Base-by-base conservation (phyloP, 2,329 filamentous ascomycete species). In the Nothomitra cinnamomea region DNA sequence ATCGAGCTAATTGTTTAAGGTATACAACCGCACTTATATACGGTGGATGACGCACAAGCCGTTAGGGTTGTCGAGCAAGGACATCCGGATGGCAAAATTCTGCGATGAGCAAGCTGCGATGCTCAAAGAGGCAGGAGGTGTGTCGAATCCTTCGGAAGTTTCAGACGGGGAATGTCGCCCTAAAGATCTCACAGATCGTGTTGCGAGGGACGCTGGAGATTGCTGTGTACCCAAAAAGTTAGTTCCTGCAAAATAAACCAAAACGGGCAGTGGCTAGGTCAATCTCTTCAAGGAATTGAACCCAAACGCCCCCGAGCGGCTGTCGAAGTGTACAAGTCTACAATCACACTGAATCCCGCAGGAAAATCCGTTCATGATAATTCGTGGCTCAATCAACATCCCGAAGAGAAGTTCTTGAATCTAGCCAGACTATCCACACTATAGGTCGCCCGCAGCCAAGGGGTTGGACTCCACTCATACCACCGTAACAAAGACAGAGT, bases 21-120 rank as follows among this genome's bases (percentile, higher is more conserved):
- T 84, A 7, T 87, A 82, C 67, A 86, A 84, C 63, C 81, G 76
- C 4, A 77, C 78, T 0, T 79, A 79, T 59, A 78, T 87, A 57
- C 76, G 80, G 50, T 87, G 83, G 83, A 86, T 82, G 7, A 87
- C 83, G 1, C 83, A 87, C 63, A 74, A 68, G 55, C 82, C 82
- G 0, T 67, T 70, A 7, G 83, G 83, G 1, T 67, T 87, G n/a
- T 82, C 79, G 0, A 66, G 67, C 19, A 79, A 78, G 61, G 83
- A 87, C 61, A 66, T 83, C 25, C 61, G 70, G 38, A 73, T 87
- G 65, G 83, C 83, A 0, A 61, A 64, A 3, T 69, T 77, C 56
- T 86, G 82, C 60, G 83, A 86, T 63, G 63, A 69, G 22, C 65
- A 79, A 5, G 80, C 78, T 25, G 61, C 59, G 15, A 72, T 76